Base-by-base conservation (phyloP, 2,329 filamentous ascomycete species). In the Tolypocladium capitatum region DNA sequence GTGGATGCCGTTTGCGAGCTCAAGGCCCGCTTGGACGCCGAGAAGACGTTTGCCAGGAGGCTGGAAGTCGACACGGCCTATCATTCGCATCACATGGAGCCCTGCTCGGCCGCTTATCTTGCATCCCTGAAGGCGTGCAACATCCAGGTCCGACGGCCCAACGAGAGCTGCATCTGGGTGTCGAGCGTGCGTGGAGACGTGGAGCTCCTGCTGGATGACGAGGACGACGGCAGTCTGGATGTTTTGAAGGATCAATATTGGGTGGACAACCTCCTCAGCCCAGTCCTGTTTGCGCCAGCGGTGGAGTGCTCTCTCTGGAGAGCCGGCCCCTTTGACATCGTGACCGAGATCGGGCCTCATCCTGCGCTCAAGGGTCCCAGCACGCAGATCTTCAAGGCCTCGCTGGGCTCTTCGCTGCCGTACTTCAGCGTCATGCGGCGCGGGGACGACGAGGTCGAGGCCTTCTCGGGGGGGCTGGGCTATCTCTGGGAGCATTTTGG, bases 271-370 rank as follows among this genome's bases (percentile, higher is more conserved):
- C 57, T 70, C 54, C 38, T 41, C 7, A 41, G 38, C 38, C 38
- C 38, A 11, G 38, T 41, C 24, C 8, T 41, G 38, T 41, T 41
- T 18, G 47, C 57, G 0, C 53, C 55, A 2, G 48, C 64, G 9
- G 66, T 70, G 3, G 53, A 61, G 2, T 70, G 53, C 16, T 48
- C 57, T 24, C 59, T 24, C 35, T 65, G 10, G 45, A 47, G 31
- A 49, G 53, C 13, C 51, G 47, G 36, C 50, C 38, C 38, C 16
- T 41, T 51, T 34, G 47, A 55, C 42, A 18, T 55, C 21, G 60
- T 72, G 21, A 54, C 74, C n/a, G 72, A 75, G 53, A 54, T 75
- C 7, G 71, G 72, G 0, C 71, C 72, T 0, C 72, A 74, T 51
- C 64, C 70, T 1, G 70, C 69, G 4, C 62, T 75, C 2, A 65